A percentile compares a stretch with the other conserved stretches of the same genome.
Conservation (phyloP, 2,329 filamentous ascomycete species). For the Madurella fahalii region DNA sequence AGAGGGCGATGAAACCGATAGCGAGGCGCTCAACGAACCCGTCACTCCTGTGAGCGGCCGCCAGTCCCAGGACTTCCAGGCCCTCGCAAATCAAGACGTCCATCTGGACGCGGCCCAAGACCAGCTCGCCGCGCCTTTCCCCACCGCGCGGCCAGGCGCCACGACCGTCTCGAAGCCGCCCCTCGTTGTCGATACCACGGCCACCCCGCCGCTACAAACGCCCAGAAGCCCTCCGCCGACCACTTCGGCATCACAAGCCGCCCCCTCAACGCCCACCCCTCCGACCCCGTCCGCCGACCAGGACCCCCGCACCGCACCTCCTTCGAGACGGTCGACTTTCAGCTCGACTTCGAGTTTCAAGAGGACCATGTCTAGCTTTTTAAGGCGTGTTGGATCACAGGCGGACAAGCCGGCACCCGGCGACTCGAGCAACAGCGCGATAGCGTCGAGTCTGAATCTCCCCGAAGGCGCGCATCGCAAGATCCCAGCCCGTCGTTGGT, state of each 20-base stretch:
- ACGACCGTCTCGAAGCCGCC: slow-evolving; percentile 21
- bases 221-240: slow-evolving; percentile 10
- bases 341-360: slow-evolving; percentile 42
- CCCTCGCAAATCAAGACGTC: slow-evolving; percentile 29
- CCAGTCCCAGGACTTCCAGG: slow-evolving; percentile 52
- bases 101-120: slow-evolving; percentile 28
- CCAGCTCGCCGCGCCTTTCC: slow-evolving; percentile 23
- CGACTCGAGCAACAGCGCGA: slow-evolving; percentile 21
- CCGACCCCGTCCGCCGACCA: slow-evolving; percentile 22
- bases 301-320: slow-evolving; percentile 30
- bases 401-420: slow-evolving; percentile 27
- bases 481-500: slow-evolving; percentile 40
- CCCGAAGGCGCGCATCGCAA: slow-evolving; percentile 25
- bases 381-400: slow-evolving; percentile 41
- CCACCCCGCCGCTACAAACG: slow-evolving; percentile 11
- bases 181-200: slow-evolving; percentile 22
- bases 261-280: slow-evolving; percentile 9
- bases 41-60: slow-evolving; percentile 57
- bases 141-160: slow-evolving; percentile 12
- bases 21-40: slow-evolving; percentile 56
- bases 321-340: slow-evolving; percentile 40
- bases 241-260: not conserved
- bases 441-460: slow-evolving; percentile 28
- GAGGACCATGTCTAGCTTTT: slow-evolving; percentile 48
- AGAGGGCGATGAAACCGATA: slow-evolving; percentile 57